Evolutionary conservation across 2,329 filamentous ascomycete species (phyloP), one percentile per base, ranked within the genome.

Genomic region (Coniochaeta prunicola): DNA sequence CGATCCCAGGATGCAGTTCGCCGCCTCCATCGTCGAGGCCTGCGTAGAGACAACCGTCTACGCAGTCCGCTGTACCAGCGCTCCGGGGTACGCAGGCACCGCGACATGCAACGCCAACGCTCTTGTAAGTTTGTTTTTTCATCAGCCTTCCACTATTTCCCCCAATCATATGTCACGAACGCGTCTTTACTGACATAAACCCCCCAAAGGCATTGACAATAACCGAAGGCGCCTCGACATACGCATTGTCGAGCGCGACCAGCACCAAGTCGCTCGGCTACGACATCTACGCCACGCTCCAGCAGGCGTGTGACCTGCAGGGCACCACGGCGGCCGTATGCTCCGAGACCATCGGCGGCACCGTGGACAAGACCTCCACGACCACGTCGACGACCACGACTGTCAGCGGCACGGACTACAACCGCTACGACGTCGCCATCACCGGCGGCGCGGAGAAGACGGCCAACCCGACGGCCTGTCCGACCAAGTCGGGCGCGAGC

Each of bases 371-470:
- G 45, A 42, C 21, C 17, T 24, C 36, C 10, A 60, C 56, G 3
- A 4, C n/a, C 30, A 26, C 19, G 13, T 19, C 57, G 36, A 36
- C 17, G 13, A 28, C 45, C 24, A 28, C 3, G n/a, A 48, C 53
- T 9, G 2, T 56, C 45, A 13, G 42, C 10, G 33, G 59, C 21
- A 36, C 58, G 5, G 28, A 58, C 33, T 57, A 60, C 48, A 38
- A 60, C 55, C 55, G 56, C 36, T 62, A 36, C 45, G 50, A 62
- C 28, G 62, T 63, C 24, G 34, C 62, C 54, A 63, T 63, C 26
- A 63, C 62, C 24, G 62, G 21, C 30, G 62, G 62, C 53, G 62
- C 62, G 10, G 62, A 61, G 42, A 63, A 63, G 60, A 62, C 60
- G 42, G 60, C 57, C 33, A 62, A 13, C 40, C 57, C 62, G 7